Percentiles rank a stretch among this genome's conserved stretches.
phyloP scores from a whole-genome alignment of 176 grass and related monocot genomes.

The Lolium rigidum region DNA sequence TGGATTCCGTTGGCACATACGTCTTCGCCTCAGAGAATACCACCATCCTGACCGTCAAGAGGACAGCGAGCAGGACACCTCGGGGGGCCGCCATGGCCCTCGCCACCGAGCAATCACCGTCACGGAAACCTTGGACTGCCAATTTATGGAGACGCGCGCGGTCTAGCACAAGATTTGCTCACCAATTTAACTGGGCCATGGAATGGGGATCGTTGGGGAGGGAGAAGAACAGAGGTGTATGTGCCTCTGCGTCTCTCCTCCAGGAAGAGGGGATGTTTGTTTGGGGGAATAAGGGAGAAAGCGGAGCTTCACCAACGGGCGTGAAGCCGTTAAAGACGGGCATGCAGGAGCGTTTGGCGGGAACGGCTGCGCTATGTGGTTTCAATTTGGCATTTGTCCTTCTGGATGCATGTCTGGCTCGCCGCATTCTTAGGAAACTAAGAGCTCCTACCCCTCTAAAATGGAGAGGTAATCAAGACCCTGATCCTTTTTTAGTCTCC shows the following conservation, averaged over 20 bases:
- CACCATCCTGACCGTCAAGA: background rate
- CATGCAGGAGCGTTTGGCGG: constrained; percentile 46
- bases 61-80: background rate
- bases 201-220: constrained; percentile 19
- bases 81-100: constrained; percentile 14
- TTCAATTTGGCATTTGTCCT: background rate
- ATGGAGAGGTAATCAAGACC: background rate
- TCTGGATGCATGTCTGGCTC: constrained; percentile 5
- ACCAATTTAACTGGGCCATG: constrained; percentile 29
- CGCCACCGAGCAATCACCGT: background rate
- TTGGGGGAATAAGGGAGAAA: constrained; percentile 35
- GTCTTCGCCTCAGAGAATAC: background rate
- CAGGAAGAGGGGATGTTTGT: constrained; percentile 13
- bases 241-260: constrained; percentile 57
- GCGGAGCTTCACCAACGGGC: constrained; percentile 19
- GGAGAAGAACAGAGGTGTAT: constrained; percentile 55
- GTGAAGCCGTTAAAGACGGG: constrained; percentile 32
- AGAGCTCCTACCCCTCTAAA: background rate
- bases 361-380: background rate
- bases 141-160: background rate
- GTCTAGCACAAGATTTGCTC: background rate
- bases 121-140: background rate
- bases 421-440: constrained; percentile 24
- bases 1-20: constrained; percentile 59
- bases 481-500: background rate